These are phyloP conservation scores for Neoboletus subvelutipes DNA, from an alignment of 768 basidiomycete genomes.

Conservation along the genomic window DNA sequence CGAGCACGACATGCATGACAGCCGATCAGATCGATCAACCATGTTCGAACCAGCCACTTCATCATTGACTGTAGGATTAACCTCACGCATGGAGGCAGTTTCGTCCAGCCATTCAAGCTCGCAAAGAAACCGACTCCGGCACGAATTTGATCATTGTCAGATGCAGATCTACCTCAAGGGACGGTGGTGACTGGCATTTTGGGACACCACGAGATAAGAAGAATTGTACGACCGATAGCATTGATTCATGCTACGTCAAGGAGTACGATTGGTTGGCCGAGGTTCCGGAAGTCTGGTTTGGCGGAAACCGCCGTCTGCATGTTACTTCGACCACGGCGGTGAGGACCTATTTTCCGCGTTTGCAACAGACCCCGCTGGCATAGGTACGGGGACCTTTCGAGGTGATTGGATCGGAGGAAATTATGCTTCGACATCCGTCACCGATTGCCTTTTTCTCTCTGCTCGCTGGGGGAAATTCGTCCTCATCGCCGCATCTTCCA, in stretches of 20 bases:
- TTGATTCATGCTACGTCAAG: not conserved
- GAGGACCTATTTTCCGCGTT: not conserved
- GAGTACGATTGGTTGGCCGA: not conserved
- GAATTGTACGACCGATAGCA: not conserved
- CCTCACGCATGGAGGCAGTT: not conserved
- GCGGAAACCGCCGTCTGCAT: not conserved
- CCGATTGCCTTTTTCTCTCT: not conserved
- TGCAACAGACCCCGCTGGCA: not conserved
- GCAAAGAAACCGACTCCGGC: not conserved
- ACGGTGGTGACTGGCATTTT: not conserved
- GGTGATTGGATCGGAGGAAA: not conserved
- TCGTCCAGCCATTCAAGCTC: not conserved
- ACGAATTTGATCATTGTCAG: not conserved
- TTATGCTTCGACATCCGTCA: not conserved
- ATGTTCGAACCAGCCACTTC: not conserved
- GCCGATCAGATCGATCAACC: too few species aligned
- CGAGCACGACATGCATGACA: not conserved
- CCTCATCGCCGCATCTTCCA: not conserved
- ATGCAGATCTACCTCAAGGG: not conserved
- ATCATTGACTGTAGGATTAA: not conserved
- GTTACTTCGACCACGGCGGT: not conserved
- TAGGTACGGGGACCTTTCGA: not conserved
- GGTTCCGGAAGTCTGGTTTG: not conserved
- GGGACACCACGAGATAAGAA: not conserved
- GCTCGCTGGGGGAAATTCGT: not conserved